Evolutionary conservation across 2,329 filamentous ascomycete genomes (phyloP).

Genomic region (Arthrobotrys sphaeroides): DNA sequence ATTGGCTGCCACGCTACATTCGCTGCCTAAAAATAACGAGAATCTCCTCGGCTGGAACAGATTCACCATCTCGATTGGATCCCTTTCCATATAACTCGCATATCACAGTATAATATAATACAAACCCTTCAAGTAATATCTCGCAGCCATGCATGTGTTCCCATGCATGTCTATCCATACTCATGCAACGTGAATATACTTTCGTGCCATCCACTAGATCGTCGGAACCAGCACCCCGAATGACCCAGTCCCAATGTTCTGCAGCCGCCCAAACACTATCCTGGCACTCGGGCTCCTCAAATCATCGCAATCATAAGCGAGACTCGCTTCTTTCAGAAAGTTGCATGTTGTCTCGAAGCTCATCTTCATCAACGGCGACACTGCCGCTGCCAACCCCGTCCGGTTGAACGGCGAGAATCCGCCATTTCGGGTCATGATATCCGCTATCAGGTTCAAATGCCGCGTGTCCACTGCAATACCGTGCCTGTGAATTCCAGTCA

Average conservation of each 20-base stretch:
- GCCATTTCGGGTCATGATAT: slow-evolving; percentile 96
- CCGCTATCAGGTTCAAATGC: slow-evolving; percentile 93
- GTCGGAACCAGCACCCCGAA: slow-evolving; percentile 47
- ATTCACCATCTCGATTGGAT: not conserved
- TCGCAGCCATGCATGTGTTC: not conserved
- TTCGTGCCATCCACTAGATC: not conserved
- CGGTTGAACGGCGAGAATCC: slow-evolving; percentile 92
- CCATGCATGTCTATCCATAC: not conserved
- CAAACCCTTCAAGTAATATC: not conserved
- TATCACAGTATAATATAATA: slow-evolving; percentile 10
- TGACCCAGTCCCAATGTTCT: slow-evolving; percentile 81
- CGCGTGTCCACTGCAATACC: slow-evolving; percentile 90
- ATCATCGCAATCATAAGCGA: slow-evolving; percentile 90
- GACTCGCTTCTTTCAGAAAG: slow-evolving; percentile 89
- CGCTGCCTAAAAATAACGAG: slow-evolving; percentile 18
- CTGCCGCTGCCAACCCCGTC: slow-evolving; percentile 83
- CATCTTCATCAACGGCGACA: slow-evolving; percentile 97
- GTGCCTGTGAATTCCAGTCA: slow-evolving; percentile 68
- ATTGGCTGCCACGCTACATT: slow-evolving; percentile 18
- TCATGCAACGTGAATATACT: not conserved
- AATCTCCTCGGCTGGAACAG: slow-evolving; percentile 1
- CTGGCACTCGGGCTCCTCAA: slow-evolving; percentile 84
- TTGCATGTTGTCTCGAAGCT: slow-evolving; percentile 97
- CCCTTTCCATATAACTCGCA: not conserved
- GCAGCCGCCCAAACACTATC: slow-evolving; percentile 85